Percentiles rank a stretch among this genome's conserved stretches.
Conservation (phyloP, 805 yeast species). For the Ogataea allantospora region DNA sequence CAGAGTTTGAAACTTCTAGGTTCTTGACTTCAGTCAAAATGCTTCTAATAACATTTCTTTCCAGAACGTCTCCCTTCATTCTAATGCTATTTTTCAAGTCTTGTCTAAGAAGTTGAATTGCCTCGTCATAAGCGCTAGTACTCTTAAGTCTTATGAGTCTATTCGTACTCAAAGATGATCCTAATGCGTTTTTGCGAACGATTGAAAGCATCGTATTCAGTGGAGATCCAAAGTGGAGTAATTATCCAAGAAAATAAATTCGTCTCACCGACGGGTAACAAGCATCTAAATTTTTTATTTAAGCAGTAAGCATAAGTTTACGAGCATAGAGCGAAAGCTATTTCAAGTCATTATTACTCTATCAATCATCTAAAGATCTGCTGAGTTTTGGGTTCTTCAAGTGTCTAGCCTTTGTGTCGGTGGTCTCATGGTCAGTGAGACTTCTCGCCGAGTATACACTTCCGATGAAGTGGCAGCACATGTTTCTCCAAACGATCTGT, state of each 20-base stretch:
- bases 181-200: neutral
- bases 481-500: conserved; percentile 51
- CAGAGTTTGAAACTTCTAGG: conserved; percentile 34
- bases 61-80: conserved; percentile 33
- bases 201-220: conserved; percentile 1
- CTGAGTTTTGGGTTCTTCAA: neutral
- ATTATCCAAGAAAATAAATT: neutral
- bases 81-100: conserved; percentile 36
- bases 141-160: conserved; percentile 25
- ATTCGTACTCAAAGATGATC: neutral
- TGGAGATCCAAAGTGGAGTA: conserved; percentile 6
- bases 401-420: neutral
- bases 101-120: conserved; percentile 28
- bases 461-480: conserved; percentile 47
- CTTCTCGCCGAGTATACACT: conserved; percentile 8
- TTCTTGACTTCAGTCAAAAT: conserved; percentile 41
- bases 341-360: neutral
- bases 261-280: neutral
- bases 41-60: conserved; percentile 40
- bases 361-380: neutral
- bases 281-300: neutral
- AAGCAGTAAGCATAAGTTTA: conserved; percentile 1
- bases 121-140: conserved; percentile 30
- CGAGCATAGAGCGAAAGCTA: neutral
- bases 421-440: conserved; percentile 2